Conservation (phyloP, 2,329 filamentous ascomycete genomes). For the Teratosphaeria destructans region DNA sequence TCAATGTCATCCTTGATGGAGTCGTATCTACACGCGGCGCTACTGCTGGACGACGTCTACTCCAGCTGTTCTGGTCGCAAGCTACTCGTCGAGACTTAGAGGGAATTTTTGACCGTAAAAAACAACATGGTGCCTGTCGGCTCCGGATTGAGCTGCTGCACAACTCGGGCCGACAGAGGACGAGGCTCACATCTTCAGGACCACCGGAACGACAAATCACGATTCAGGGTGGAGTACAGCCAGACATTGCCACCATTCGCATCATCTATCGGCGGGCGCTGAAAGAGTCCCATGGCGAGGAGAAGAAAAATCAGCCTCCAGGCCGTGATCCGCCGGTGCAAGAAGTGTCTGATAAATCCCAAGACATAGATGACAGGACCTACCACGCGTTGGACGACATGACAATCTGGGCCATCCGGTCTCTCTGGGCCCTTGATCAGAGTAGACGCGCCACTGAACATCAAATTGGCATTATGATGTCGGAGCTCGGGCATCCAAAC, state of each 20-base stretch:
- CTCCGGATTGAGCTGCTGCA: neutral
- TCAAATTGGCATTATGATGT: neutral
- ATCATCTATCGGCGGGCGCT: conserved; percentile 15
- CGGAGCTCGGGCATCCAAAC: neutral
- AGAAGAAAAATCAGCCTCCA: neutral
- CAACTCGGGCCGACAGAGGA: neutral
- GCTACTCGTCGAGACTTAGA: conserved; percentile 5
- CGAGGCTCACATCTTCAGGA: neutral
- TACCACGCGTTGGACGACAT: conserved; percentile 4
- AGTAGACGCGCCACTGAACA: neutral
- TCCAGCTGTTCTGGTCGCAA: conserved; percentile 36
- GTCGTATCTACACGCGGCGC: conserved; percentile 42
- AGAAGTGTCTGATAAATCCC: neutral
- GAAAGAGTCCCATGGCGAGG: conserved; percentile 6
- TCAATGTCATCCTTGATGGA: conserved; percentile 45
- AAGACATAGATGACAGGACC: neutral
- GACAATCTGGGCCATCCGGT: conserved; percentile 11
- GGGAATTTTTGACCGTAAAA: neutral
- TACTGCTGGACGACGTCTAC: conserved; percentile 36
- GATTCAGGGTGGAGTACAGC: conserved; percentile 14
- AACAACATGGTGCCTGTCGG: neutral
- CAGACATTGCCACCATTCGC: conserved; percentile 13
- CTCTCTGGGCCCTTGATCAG: conserved; percentile 3
- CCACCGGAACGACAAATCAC: conserved; percentile 3
- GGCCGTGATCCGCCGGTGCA: neutral